A percentile compares a stretch with the other conserved stretches of the same genome.
Conservation (phyloP, 2,329 filamentous ascomycete species). For the Aphanocladium album region DNA sequence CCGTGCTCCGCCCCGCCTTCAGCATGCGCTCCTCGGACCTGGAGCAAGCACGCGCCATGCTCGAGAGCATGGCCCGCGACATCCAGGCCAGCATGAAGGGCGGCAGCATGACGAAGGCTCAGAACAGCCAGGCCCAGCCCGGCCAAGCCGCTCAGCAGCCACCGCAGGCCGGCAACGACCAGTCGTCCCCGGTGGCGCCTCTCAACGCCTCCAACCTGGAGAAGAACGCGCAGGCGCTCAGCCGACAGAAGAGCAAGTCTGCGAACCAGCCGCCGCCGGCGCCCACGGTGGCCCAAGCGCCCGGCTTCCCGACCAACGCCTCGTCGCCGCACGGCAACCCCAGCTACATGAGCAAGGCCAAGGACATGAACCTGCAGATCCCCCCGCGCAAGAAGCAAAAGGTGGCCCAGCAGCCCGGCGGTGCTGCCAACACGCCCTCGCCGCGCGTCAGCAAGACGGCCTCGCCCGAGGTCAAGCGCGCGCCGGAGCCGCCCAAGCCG, state of each 20-base stretch:
- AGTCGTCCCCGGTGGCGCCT: slow-evolving; percentile 24
- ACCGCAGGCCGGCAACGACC: slow-evolving; percentile 20
- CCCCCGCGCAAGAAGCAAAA: slow-evolving; percentile 54
- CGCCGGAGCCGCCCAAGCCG: slow-evolving; percentile 34
- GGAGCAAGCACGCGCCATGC: slow-evolving; percentile 41
- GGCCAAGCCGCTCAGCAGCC: slow-evolving; percentile 26
- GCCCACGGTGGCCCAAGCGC: slow-evolving; percentile 52
- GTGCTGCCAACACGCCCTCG: slow-evolving; percentile 38
- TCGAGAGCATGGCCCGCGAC: slow-evolving; percentile 50
- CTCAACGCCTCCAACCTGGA: slow-evolving; percentile 46
- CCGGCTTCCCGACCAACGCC: slow-evolving; percentile 47
- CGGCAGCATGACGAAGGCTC: slow-evolving; percentile 13
- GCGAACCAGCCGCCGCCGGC: slow-evolving; percentile 47
- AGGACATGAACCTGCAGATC: slow-evolving; percentile 51
- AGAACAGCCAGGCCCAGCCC: slow-evolving; percentile 25
- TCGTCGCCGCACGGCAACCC: slow-evolving; percentile 57
- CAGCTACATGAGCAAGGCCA: slow-evolving; percentile 46
- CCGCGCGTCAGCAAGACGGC: slow-evolving; percentile 44
- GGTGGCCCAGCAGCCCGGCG: slow-evolving; percentile 41
- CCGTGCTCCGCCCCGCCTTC: slow-evolving; percentile 41
- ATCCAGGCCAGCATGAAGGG: slow-evolving; percentile 28
- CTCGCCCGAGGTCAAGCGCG: slow-evolving; percentile 40
- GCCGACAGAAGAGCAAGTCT: slow-evolving; percentile 40
- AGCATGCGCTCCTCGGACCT: slow-evolving; percentile 49
- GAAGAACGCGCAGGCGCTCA: slow-evolving; percentile 46